Conservation (phyloP, 257 asterid genomes). For the Echites panduratus region DNA sequence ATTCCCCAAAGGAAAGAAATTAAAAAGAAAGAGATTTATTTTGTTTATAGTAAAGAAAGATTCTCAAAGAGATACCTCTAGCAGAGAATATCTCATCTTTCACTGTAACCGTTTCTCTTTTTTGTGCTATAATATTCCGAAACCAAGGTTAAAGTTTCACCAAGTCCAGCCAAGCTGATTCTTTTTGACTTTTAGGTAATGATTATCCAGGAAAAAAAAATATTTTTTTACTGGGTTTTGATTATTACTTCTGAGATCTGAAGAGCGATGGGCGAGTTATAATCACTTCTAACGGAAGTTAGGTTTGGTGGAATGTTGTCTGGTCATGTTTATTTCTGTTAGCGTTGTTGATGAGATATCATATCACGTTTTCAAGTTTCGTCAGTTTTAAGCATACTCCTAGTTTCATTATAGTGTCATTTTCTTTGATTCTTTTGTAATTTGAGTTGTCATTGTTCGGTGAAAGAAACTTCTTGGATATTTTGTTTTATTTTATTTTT, state of each 20-base stretch:
- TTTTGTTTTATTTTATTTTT: not conserved
- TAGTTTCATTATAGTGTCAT: constrained; percentile 3
- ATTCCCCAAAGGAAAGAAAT: not conserved
- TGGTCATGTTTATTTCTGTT: constrained; percentile 5
- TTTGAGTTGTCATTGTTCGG: constrained; percentile 21
- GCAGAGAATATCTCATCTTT: not conserved
- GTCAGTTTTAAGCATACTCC: constrained; percentile 19
- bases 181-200: not conserved
- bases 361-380: constrained; percentile 10
- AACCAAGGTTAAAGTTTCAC: not conserved
- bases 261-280: not conserved
- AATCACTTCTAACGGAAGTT: constrained; percentile 6
- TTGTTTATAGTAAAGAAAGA: constrained; percentile 3
- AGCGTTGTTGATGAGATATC: constrained; percentile 11
- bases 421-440: constrained; percentile 6
- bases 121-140: not conserved
- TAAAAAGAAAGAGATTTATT: not conserved
- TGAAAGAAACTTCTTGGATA: constrained; percentile 11
- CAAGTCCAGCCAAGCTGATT: not conserved
- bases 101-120: not conserved
- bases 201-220: not conserved
- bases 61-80: not conserved
- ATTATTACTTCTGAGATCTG: constrained; percentile 15
- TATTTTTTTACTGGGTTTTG: not conserved
- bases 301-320: constrained; percentile 10